Conservation (phyloP, 495 filamentous ascomycete species). For the Penicillium lividum region DNA sequence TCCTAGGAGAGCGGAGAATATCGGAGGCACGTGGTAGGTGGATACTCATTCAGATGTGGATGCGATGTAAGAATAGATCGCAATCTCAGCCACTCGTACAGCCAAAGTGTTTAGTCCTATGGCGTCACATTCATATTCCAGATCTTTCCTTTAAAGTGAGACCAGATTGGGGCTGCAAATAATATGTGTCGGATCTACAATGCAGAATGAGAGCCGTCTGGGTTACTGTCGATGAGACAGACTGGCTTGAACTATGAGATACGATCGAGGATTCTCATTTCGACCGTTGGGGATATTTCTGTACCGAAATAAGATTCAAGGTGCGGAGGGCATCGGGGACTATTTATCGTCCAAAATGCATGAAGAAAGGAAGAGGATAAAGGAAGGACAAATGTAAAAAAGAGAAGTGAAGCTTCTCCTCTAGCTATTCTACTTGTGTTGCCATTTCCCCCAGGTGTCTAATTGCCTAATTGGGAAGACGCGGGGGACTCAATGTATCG, state of each 20-base stretch:
- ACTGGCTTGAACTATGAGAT: slow-evolving; percentile 25
- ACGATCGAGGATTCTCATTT: slow-evolving; percentile 47
- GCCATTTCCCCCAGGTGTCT: no score
- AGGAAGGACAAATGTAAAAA: no score
- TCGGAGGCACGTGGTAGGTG: slow-evolving; percentile 30
- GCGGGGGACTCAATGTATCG: background rate
- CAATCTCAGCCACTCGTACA: background rate
- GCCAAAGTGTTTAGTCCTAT: slow-evolving; percentile 7
- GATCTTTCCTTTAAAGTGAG: slow-evolving; percentile 50
- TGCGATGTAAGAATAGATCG: slow-evolving; percentile 23
- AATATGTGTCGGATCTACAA: slow-evolving; percentile 43
- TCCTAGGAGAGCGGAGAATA: slow-evolving; percentile 20
- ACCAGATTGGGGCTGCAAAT: slow-evolving; percentile 44
- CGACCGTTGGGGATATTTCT: slow-evolving; percentile 47
- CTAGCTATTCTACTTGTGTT: no score
- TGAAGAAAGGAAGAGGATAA: no score
- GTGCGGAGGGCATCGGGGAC: slow-evolving; percentile 48
- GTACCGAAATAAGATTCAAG: slow-evolving; percentile 50
- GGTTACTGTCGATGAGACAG: slow-evolving; percentile 41
- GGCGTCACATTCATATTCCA: slow-evolving; percentile 44
- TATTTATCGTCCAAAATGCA: no score
- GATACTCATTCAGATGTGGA: slow-evolving; percentile 31
- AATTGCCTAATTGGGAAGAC: no score
- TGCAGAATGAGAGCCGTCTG: slow-evolving; percentile 39
- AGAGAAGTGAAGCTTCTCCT: no score